Conservation (phyloP, 1,284 basidiomycete genomes). For the Stygiomarasmius scandens region DNA sequence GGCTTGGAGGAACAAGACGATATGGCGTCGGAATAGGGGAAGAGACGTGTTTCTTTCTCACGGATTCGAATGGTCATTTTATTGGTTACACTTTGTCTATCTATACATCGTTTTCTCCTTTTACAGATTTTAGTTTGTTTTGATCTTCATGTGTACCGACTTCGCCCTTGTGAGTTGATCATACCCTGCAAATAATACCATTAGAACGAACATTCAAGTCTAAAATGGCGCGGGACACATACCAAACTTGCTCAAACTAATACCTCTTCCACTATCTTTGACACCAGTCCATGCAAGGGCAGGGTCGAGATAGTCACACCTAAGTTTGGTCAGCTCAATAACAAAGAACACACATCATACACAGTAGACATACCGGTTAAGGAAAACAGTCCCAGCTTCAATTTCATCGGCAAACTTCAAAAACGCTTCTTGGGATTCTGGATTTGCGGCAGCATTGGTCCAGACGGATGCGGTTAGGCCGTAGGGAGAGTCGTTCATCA, state of each 20-base stretch:
- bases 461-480: conserved; percentile 93
- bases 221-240: conserved; percentile 29
- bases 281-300: conserved; percentile 93
- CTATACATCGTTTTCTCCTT: no score
- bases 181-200: conserved; percentile 51
- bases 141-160: conserved; percentile 78
- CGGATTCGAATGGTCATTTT: no score
- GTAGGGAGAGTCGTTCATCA: conserved; percentile 98
- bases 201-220: neutral
- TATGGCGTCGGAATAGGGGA: no score
- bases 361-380: conserved; percentile 73
- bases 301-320: conserved; percentile 88
- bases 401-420: conserved; percentile 71
- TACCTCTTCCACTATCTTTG: conserved; percentile 89
- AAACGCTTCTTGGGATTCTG: conserved; percentile 70
- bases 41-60: no score
- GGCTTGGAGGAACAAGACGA: no score
- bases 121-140: conserved; percentile 33
- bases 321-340: no score
- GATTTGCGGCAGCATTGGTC: conserved; percentile 72
- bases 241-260: conserved; percentile 90
- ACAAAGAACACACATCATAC: no score
- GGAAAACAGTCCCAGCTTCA: conserved; percentile 89
- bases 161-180: conserved; percentile 80
- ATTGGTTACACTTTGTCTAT: no score